Evolutionary conservation across 306 rosid species (phyloP).

Genomic region (Vicia faba): DNA sequence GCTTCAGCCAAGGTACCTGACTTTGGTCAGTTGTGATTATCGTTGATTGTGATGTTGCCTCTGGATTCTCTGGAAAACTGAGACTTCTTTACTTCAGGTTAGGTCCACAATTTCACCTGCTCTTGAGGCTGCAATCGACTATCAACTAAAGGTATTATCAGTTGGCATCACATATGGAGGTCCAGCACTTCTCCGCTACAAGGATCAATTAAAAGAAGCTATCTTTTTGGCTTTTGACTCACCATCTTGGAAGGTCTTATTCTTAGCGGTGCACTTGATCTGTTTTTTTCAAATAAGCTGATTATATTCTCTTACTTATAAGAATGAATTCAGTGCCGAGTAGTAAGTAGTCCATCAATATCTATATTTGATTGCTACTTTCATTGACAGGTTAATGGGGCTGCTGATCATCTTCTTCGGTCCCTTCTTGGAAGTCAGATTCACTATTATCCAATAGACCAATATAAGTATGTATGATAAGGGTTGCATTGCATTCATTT

Average conservation of each 20-base stretch:
- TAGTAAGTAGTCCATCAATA: not conserved
- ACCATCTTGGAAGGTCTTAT: slow-evolving; percentile 93
- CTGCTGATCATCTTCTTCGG: slow-evolving; percentile 96
- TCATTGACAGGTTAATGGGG: slow-evolving; percentile 81
- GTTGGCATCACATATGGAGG: slow-evolving; percentile 91
- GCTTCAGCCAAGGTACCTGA: slow-evolving; percentile 65
- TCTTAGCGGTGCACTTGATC: slow-evolving; percentile 26
- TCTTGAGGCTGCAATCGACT: slow-evolving; percentile 93
- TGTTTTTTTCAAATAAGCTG: slow-evolving; percentile 26
- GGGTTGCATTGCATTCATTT: slow-evolving; percentile 21
- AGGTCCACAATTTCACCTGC: slow-evolving; percentile 89
- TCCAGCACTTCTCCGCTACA: slow-evolving; percentile 67
- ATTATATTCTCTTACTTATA: slow-evolving; percentile 30
- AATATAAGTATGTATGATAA: slow-evolving; percentile 62
- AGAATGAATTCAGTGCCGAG: slow-evolving; percentile 24
- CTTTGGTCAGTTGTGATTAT: slow-evolving; percentile 31
- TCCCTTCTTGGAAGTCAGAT: slow-evolving; percentile 89
- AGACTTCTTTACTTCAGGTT: slow-evolving; percentile 57
- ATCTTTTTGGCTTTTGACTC: slow-evolving; percentile 87
- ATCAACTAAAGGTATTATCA: slow-evolving; percentile 85
- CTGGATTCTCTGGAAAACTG: slow-evolving; percentile 39
- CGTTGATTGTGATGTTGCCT: slow-evolving; percentile 31
- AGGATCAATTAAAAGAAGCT: slow-evolving; percentile 77
- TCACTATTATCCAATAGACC: slow-evolving; percentile 93
- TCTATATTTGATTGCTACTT: slow-evolving; percentile 34